Evolutionary conservation across 163 green algal genomes (phyloP), one percentile per base, ranked within the genome.

Genomic region (Chlorella variabilis): DNA sequence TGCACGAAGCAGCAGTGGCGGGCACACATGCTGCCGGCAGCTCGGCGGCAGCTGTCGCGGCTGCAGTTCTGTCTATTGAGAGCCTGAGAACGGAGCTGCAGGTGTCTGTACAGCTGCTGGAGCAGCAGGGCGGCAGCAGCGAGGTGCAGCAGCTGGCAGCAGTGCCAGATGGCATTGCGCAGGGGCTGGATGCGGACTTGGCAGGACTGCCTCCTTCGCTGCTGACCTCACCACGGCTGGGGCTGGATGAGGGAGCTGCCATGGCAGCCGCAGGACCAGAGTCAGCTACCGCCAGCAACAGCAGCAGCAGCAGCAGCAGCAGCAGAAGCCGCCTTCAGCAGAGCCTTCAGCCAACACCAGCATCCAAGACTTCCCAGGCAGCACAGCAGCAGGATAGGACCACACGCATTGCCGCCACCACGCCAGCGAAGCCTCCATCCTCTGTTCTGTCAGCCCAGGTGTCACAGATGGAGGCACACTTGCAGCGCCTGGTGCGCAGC

Each of bases 131-230:
- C 4, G 20, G 48, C 48, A 42, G 59, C 33, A 41, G 38, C 23
- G 63, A 82, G 45, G 54, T 34, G 36, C 13, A 56, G n/a, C 56
- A 56, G 25, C 73, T 79, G 38, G 73, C 56, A 15, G 39, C 36
- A 23, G 48, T 82, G 45, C 76, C 76, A 34, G 63, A 48, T 27
- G 33, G 45, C 45, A 33, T 82, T 15, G 48, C 76, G 27, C n/a
- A 41, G n/a, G 76, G 61, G n/a, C 59, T 81, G 38, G 56, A 36
- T 25, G 56, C 56, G 21, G 73, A 71, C 73, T 56, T 80, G 56
- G 56, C 56, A n/a, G 38, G 38, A 7, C 38, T 80, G 33, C 49
- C 49, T 0, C 45, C 71, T 11, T 34, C 39, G 23, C 71, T 78
- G 33, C 71, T 78, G 17, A 34, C 48, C 33, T 78, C 71, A 21